Conservation (phyloP, 2,329 filamentous ascomycete genomes). For the Ophiostoma perfectum region DNA sequence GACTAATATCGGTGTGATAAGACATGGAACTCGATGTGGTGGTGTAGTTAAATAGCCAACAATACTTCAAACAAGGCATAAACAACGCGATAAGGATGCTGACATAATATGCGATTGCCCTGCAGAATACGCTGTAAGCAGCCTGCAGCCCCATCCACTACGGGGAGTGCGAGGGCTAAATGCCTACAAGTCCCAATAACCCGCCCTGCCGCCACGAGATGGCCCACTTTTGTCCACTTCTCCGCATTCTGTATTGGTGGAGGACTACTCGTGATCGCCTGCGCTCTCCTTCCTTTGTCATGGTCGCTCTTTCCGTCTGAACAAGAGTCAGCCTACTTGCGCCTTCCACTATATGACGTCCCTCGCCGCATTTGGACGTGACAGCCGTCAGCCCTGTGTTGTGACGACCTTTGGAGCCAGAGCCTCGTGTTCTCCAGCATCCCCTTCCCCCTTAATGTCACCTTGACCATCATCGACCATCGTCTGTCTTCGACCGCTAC, state of each 20-base stretch:
- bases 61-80: background rate
- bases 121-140: background rate
- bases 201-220: no score
- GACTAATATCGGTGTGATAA: background rate
- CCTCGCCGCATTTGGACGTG: background rate
- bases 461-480: background rate
- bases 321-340: background rate
- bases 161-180: background rate
- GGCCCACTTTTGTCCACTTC: conserved; percentile 17
- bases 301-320: background rate
- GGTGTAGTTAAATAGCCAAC: background rate
- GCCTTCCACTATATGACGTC: conserved; percentile 2
- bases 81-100: background rate
- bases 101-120: background rate
- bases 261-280: background rate
- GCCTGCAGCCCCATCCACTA: background rate
- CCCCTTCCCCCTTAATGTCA: background rate
- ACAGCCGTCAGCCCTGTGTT: background rate
- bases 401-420: background rate
- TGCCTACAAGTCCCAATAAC: background rate
- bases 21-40: background rate
- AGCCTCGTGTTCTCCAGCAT: background rate
- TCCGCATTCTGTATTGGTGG: conserved; percentile 18
- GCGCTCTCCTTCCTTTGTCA: background rate
- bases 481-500: background rate